Conservation (phyloP, 2,329 filamentous ascomycete genomes). For the Cryoendolithus antarcticus region DNA sequence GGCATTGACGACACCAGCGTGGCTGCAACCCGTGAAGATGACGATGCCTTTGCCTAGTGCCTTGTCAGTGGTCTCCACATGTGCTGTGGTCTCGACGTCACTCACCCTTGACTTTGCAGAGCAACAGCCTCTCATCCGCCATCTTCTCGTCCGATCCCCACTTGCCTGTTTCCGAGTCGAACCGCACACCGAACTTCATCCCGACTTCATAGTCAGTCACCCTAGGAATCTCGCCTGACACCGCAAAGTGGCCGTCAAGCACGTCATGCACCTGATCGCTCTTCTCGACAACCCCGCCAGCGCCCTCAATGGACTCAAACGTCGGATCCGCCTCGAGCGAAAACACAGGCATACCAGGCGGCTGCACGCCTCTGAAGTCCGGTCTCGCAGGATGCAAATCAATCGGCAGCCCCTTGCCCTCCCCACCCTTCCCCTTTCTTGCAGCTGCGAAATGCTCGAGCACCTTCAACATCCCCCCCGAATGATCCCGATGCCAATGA, state of each 20-base stretch:
- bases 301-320: slow-evolving; percentile 15
- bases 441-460: slow-evolving; percentile 14
- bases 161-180: slow-evolving; percentile 3
- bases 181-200: slow-evolving; percentile 13
- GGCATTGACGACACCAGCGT: slow-evolving; percentile 19
- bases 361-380: slow-evolving; percentile 11
- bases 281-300: slow-evolving; percentile 13
- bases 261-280: slow-evolving; percentile 13
- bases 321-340: slow-evolving; percentile 15
- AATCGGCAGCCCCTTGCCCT: slow-evolving; percentile 7
- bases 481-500: slow-evolving; percentile 20
- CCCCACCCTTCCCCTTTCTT: neutral
- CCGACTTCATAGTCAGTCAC: slow-evolving; percentile 15
- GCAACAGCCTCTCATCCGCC: slow-evolving; percentile 15
- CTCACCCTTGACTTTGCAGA: slow-evolving; percentile 17
- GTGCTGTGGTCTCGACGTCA: too few relatives aligned
- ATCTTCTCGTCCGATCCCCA: slow-evolving; percentile 14
- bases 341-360: slow-evolving; percentile 7
- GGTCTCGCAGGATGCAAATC: slow-evolving; percentile 17
- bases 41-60: slow-evolving; percentile 15
- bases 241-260: slow-evolving; percentile 11
- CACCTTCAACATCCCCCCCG: slow-evolving; percentile 15
- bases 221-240: slow-evolving; percentile 19
- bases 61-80: too few relatives aligned
- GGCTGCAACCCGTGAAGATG: slow-evolving; percentile 18